Conservation (phyloP, 2,329 filamentous ascomycete genomes). For the Trichophyton equinum region DNA sequence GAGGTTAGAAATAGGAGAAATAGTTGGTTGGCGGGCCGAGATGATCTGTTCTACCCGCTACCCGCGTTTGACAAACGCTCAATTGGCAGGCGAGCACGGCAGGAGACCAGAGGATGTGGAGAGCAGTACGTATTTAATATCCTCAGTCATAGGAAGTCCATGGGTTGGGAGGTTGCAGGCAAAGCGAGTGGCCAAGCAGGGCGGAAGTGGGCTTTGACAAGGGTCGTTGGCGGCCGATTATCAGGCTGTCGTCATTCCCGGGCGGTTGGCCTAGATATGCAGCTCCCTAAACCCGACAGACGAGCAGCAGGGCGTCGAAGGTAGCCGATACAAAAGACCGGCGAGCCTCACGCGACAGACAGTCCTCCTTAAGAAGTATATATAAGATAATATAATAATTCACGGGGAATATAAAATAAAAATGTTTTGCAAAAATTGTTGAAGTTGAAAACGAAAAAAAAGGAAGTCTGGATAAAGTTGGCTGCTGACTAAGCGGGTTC, state of each 20-base stretch:
- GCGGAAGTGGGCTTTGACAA: background rate
- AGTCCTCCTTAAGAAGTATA: background rate
- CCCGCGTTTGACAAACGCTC: background rate
- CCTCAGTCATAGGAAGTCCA: background rate
- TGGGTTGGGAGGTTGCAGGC: background rate
- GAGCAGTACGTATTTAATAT: background rate
- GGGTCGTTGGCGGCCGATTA: background rate
- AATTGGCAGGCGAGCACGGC: background rate
- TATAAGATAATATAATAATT: background rate
- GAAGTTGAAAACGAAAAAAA: background rate
- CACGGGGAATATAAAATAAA: too few relatives aligned
- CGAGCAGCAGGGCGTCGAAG: background rate
- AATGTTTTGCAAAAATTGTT: background rate
- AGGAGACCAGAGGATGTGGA: background rate
- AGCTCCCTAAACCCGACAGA: background rate
- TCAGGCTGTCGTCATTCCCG: background rate
- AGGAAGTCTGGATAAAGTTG: background rate
- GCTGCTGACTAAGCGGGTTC: background rate
- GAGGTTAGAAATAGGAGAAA: background rate
- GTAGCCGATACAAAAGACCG: background rate
- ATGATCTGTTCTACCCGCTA: background rate
- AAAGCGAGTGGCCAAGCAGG: background rate
- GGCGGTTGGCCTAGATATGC: background rate
- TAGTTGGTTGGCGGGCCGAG: background rate
- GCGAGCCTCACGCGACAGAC: background rate